phyloP scores from a whole-genome alignment of 176 grass and related monocot species.

The Oryza nivara region DNA sequence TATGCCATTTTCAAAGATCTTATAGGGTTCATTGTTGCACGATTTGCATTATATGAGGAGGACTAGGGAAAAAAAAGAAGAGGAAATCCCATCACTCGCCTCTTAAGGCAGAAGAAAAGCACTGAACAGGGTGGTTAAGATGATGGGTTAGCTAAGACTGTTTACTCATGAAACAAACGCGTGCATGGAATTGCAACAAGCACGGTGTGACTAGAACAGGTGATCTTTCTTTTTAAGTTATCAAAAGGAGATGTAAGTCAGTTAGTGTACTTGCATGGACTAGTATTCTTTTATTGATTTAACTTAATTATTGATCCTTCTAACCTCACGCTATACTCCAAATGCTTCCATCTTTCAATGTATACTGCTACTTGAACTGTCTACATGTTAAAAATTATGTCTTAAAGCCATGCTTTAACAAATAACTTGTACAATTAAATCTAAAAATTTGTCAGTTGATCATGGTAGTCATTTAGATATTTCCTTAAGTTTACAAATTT shows the following conservation, averaged over 20 bases:
- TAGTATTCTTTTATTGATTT: background rate
- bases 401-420: conserved; percentile 34
- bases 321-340: conserved; percentile 1
- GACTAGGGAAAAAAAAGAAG: background rate
- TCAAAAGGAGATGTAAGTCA: conserved; percentile 14
- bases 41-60: conserved; percentile 27
- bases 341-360: conserved; percentile 1
- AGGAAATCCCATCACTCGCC: conserved; percentile 23
- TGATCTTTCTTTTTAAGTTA: background rate
- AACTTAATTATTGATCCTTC: background rate
- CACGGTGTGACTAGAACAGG: conserved; percentile 11
- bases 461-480: conserved; percentile 8
- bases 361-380: conserved; percentile 8
- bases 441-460: conserved; percentile 1
- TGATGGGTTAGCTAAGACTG: background rate
- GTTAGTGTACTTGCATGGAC: background rate
- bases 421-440: background rate
- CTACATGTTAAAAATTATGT: conserved; percentile 15
- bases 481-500: conserved; percentile 22
- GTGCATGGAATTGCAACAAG: conserved; percentile 7
- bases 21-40: conserved; percentile 30
- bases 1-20: conserved; percentile 56
- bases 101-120: conserved; percentile 23
- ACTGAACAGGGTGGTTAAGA: conserved; percentile 9
- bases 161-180: conserved; percentile 1